phyloP scores from a whole-genome alignment of 2,329 filamentous ascomycete genomes.

The Fusarium falciforme region DNA sequence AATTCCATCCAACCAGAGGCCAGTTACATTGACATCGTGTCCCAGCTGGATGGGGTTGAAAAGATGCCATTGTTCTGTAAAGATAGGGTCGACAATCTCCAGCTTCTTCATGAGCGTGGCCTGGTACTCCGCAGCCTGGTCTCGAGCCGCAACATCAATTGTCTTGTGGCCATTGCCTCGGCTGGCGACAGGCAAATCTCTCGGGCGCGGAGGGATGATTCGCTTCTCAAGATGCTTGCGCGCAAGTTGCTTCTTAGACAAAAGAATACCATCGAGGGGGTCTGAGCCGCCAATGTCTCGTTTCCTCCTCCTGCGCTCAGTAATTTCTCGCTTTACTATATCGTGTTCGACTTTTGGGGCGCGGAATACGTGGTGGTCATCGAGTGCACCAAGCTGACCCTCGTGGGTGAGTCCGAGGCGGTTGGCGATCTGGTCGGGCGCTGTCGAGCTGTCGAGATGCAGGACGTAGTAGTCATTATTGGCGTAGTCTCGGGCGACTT shows the following conservation, averaged over 20 bases:
- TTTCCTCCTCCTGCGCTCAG: slow-evolving; percentile 70
- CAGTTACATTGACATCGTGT: slow-evolving; percentile 97
- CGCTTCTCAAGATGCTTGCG: slow-evolving; percentile 66
- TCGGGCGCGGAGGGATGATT: slow-evolving; percentile 55
- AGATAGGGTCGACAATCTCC: slow-evolving; percentile 89
- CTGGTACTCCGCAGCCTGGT: slow-evolving; percentile 66
- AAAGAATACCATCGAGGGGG: slow-evolving; percentile 78
- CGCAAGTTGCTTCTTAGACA: slow-evolving; percentile 78
- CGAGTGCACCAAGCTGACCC: slow-evolving; percentile 81
- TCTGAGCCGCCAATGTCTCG: slow-evolving; percentile 64
- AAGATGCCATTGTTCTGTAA: slow-evolving; percentile 94
- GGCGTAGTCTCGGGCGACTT: slow-evolving; percentile 77
- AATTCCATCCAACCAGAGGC: slow-evolving; percentile 89
- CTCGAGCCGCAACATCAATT: slow-evolving; percentile 26
- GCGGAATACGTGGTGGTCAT: slow-evolving; percentile 87
- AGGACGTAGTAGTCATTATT: slow-evolving; percentile 93
- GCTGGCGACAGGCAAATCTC: slow-evolving; percentile 33
- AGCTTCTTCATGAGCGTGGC: slow-evolving; percentile 72
- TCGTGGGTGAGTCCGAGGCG: slow-evolving; percentile 83
- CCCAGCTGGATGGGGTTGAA: slow-evolving; percentile 84
- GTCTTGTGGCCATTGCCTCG: background rate
- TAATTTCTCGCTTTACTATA: slow-evolving; percentile 65
- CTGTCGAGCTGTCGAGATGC: slow-evolving; percentile 75
- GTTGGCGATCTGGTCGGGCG: slow-evolving; percentile 76
- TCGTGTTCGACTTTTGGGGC: slow-evolving; percentile 72